Percentiles rank a stretch among this genome's conserved stretches.
These are phyloP conservation scores for Inga leiocalycina DNA, from an alignment of 306 rosid genomes.

Conservation along the genomic window DNA sequence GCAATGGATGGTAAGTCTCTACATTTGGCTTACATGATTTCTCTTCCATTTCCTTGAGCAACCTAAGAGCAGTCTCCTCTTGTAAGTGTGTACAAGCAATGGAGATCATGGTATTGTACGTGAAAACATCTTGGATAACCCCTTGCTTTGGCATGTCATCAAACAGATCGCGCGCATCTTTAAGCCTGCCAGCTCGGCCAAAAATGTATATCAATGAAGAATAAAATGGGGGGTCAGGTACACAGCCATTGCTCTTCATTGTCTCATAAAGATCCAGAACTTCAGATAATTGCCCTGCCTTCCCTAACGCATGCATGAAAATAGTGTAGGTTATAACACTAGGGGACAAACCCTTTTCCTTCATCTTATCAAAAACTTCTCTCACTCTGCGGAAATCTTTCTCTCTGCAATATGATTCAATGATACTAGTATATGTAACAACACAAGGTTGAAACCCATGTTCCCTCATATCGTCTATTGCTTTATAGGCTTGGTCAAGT, in stretches of 20 bases:
- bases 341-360: constrained; percentile 53
- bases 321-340: constrained; percentile 65
- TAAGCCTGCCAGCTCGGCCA: constrained; percentile 67
- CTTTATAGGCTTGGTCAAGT: constrained; percentile 55
- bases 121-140: constrained; percentile 44
- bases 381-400: constrained; percentile 71
- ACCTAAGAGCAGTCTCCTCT: constrained; percentile 82
- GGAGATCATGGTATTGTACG: constrained; percentile 66
- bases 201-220: constrained; percentile 64
- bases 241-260: constrained; percentile 65
- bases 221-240: constrained; percentile 57
- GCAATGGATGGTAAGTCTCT: constrained; percentile 71
- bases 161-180: constrained; percentile 67
- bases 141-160: constrained; percentile 79
- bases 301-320: constrained; percentile 65
- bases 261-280: constrained; percentile 63
- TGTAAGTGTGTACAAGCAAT: constrained; percentile 61
- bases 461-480: constrained; percentile 70
- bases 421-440: constrained; percentile 56
- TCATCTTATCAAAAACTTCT: constrained; percentile 64
- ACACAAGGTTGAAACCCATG: constrained; percentile 62
- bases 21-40: constrained; percentile 55
- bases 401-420: constrained; percentile 59
- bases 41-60: constrained; percentile 86
- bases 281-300: constrained; percentile 54